Conservation (phyloP, 345 rosid species). For the Aquilaria yunnanensis region DNA sequence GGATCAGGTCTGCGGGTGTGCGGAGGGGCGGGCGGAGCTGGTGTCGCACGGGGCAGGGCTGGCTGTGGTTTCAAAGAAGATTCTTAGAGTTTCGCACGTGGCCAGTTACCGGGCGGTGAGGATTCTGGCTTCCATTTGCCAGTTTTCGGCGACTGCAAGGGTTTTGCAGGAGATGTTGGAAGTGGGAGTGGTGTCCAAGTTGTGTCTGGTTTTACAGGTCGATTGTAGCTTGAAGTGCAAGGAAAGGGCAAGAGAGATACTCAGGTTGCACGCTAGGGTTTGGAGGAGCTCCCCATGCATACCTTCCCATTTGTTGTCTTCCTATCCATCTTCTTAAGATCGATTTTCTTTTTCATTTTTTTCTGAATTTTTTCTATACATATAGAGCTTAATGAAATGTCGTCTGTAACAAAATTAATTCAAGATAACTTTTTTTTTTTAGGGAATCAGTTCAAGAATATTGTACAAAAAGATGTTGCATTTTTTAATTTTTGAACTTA, state of each 20-base stretch:
- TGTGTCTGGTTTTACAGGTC: slow-evolving; percentile 47
- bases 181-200: slow-evolving; percentile 49
- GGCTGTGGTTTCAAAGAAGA: slow-evolving; percentile 57
- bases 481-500: no score
- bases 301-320: slow-evolving; percentile 36
- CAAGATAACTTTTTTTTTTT: no score
- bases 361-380: background rate
- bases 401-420: no score
- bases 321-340: slow-evolving; percentile 35
- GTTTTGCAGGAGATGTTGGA: slow-evolving; percentile 59
- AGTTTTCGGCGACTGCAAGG: slow-evolving; percentile 34
- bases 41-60: slow-evolving; percentile 52
- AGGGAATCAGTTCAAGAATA: no score
- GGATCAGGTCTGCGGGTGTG: slow-evolving; percentile 48
- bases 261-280: slow-evolving; percentile 45
- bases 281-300: slow-evolving; percentile 49
- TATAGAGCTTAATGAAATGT: no score
- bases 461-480: no score
- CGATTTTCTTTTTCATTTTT: background rate
- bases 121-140: slow-evolving; percentile 36
- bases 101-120: slow-evolving; percentile 47
- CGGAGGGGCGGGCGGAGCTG: slow-evolving; percentile 55
- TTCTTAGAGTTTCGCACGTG: slow-evolving; percentile 46
- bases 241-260: slow-evolving; percentile 44
- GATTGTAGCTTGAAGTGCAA: slow-evolving; percentile 32